A percentile compares a stretch with the other conserved stretches of the same genome.
Conservation (phyloP, 306 rosid species). For the Dryas drummondii region DNA sequence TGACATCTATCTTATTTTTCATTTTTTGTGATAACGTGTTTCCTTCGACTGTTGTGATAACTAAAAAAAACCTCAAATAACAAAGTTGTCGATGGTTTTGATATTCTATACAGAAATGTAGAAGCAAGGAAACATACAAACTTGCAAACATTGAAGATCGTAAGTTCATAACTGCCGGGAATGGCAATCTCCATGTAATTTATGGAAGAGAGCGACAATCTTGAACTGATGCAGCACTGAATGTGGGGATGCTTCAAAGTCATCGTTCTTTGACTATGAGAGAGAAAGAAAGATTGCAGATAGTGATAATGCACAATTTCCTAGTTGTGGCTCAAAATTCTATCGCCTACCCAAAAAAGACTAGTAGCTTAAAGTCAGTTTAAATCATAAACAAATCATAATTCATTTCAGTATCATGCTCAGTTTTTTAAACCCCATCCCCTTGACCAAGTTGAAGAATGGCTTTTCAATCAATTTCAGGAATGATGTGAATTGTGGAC, state of each 20-base stretch:
- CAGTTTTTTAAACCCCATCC: constrained; percentile 32
- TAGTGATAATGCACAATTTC: not conserved
- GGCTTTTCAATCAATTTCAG: constrained; percentile 35
- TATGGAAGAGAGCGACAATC: not conserved
- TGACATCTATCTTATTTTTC: too few species aligned
- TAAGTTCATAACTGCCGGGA: not conserved
- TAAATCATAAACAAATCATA: too few species aligned
- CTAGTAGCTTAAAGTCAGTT: not conserved
- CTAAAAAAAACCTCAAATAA: too few species aligned
- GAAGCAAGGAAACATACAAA: constrained; percentile 18
- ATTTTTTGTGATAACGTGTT: too few species aligned
- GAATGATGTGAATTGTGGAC: constrained; percentile 30
- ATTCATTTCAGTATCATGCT: constrained; percentile 23
- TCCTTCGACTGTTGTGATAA: too few species aligned
- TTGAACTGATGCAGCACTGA: not conserved
- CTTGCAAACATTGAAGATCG: not conserved
- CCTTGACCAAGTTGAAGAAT: constrained; percentile 28
- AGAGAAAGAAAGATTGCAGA: not conserved
- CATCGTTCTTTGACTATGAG: constrained; percentile 4
- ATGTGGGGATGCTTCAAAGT: not conserved
- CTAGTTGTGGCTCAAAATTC: not conserved
- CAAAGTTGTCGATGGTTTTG: not conserved
- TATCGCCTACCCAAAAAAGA: too few species aligned
- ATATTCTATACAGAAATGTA: not conserved
- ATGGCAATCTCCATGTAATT: not conserved